Percentiles rank a stretch among this genome's conserved stretches.
phyloP scores from a whole-genome alignment of 805 yeast species.

The Metschnikowia matae region DNA sequence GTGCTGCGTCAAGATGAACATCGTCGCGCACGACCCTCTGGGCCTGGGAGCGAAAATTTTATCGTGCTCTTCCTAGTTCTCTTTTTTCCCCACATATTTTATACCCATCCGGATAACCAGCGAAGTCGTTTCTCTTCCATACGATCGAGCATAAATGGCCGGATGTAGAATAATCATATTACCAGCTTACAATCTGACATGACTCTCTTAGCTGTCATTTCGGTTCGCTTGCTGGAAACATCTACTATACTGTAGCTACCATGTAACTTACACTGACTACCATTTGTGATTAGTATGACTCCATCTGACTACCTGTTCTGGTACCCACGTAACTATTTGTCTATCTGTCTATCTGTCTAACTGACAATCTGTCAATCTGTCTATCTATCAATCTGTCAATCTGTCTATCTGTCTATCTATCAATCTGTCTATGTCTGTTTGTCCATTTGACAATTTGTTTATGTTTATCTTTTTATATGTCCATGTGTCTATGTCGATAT shows the following conservation, averaged over 20 bases:
- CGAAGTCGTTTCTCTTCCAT: conserved; percentile 36
- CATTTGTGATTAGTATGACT: no score
- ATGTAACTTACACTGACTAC: background rate
- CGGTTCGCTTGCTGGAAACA: conserved; percentile 48
- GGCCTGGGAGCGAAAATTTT: conserved; percentile 1
- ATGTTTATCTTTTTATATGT: no score
- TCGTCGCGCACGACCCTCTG: conserved; percentile 8
- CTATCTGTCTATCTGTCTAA: no score
- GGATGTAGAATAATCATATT: conserved; percentile 35
- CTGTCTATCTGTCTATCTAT: no score
- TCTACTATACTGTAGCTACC: background rate
- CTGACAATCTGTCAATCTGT: no score
- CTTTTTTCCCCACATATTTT: conserved; percentile 18
- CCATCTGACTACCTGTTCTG: no score
- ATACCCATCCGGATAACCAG: conserved; percentile 43
- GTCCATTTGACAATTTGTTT: no score
- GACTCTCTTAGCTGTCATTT: conserved; percentile 13
- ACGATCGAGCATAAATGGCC: conserved; percentile 49
- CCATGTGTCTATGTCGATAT: no score
- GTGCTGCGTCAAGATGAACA: background rate
- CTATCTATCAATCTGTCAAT: no score
- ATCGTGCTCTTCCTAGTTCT: background rate
- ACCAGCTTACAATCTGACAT: conserved; percentile 36
- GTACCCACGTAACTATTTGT: no score
- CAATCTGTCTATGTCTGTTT: no score